Percentiles rank a stretch among this genome's conserved stretches.
Evolutionary conservation across 495 filamentous ascomycete genomes (phyloP).

Genomic region (Bacidia gigantensis): DNA sequence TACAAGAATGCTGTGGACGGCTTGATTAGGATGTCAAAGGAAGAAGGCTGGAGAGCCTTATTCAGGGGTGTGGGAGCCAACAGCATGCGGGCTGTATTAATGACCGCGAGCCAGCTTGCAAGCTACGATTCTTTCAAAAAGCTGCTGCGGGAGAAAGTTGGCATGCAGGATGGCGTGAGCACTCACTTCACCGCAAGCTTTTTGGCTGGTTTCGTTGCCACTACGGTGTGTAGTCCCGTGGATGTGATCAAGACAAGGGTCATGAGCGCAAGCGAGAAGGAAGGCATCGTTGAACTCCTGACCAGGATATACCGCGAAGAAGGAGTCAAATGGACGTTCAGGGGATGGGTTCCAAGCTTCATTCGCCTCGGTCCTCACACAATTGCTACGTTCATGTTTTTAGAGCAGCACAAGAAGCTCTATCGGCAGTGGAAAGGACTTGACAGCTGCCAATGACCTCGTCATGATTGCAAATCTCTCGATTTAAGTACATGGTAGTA

Average conservation of each 20-base stretch:
- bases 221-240: slow-evolving; percentile 86
- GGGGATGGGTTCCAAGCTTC: slow-evolving; percentile 96
- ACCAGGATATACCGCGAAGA: slow-evolving; percentile 60
- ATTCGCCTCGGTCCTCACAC: slow-evolving; percentile 87
- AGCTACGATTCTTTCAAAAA: slow-evolving; percentile 87
- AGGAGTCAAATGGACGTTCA: slow-evolving; percentile 81
- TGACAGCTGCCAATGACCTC: neutral
- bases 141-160: slow-evolving; percentile 46
- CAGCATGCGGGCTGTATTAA: slow-evolving; percentile 73
- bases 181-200: slow-evolving; percentile 84
- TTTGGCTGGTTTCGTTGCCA: slow-evolving; percentile 82
- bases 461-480: neutral
- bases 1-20: slow-evolving; percentile 86
- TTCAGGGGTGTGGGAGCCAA: slow-evolving; percentile 92
- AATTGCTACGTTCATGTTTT: slow-evolving; percentile 84
- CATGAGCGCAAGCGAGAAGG: slow-evolving; percentile 58
- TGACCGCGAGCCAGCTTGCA: slow-evolving; percentile 85
- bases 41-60: slow-evolving; percentile 58
- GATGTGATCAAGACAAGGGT: slow-evolving; percentile 96
- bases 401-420: slow-evolving; percentile 61
- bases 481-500: too few species aligned
- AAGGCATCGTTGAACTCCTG: slow-evolving; percentile 45
- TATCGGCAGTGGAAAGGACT: slow-evolving; percentile 36
- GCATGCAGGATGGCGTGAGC: slow-evolving; percentile 59
- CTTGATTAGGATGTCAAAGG: slow-evolving; percentile 63